phyloP scores from a whole-genome alignment of 208 protist genomes.

The Acanthamoeba castellanii region DNA sequence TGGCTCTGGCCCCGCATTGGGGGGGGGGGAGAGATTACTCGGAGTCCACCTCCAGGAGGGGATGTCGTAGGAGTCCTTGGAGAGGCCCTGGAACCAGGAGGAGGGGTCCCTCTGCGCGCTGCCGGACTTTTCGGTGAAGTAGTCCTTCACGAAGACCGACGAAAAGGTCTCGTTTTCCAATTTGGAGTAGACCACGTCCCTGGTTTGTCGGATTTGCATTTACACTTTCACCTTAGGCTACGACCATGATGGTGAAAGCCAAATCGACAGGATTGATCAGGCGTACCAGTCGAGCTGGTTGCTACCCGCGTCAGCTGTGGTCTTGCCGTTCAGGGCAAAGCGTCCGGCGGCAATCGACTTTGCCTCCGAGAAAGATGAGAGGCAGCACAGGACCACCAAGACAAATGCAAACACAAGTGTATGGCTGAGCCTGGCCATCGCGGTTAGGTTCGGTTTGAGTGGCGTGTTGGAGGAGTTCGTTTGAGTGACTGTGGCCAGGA shows the following conservation, averaged over 20 bases:
- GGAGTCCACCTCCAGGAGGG: not conserved
- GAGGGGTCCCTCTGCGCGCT: not conserved
- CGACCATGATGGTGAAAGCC: no score
- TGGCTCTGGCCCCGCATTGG: no score
- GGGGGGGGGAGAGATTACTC: not conserved
- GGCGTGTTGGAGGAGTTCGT: no score
- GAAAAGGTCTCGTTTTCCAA: not conserved
- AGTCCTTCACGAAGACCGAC: not conserved
- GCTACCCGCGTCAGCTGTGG: not conserved
- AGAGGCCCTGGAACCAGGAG: constrained; percentile 8
- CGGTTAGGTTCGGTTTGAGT: no score
- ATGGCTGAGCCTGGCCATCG: not conserved
- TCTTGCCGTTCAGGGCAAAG: not conserved
- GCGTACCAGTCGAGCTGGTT: constrained; percentile 12
- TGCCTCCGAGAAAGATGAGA: not conserved
- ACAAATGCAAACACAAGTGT: not conserved
- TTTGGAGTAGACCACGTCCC: not conserved
- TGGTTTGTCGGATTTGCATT: not conserved
- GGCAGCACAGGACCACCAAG: not conserved
- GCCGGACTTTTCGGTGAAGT: not conserved
- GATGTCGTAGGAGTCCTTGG: constrained; percentile 22
- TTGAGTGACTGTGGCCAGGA: no score
- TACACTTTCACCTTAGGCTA: not conserved
- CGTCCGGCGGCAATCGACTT: not conserved
- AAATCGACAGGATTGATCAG: not conserved